Evolutionary conservation across 352 stramenopile genomes (phyloP).

Genomic region (Phytophthora sp.): DNA sequence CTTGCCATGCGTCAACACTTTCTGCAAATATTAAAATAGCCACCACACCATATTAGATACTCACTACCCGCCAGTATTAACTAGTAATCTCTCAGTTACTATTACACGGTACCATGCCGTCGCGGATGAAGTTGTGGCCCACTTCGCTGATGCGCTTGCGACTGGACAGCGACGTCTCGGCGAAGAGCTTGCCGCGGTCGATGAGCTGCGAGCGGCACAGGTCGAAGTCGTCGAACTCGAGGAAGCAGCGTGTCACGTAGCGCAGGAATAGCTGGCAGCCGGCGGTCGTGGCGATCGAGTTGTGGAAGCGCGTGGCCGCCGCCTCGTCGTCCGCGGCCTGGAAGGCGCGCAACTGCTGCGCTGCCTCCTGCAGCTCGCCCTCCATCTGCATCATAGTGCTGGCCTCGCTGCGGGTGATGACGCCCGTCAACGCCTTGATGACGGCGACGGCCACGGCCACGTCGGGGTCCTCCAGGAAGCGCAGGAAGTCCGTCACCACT

Average conservation of each 20-base stretch:
- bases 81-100: too few species aligned
- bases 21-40: constrained; percentile 38
- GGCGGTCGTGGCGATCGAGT: constrained; percentile 90
- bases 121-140: constrained; percentile 94
- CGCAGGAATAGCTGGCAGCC: constrained; percentile 94
- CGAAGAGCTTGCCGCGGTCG: constrained; percentile 93
- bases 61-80: too few species aligned
- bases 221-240: constrained; percentile 93
- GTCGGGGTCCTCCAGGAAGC: constrained; percentile 74
- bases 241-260: constrained; percentile 93
- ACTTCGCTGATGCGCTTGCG: constrained; percentile 93
- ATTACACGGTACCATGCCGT: constrained; percentile 82
- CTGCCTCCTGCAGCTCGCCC: constrained; percentile 90
- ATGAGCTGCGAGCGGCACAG: constrained; percentile 91
- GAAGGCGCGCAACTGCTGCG: constrained; percentile 69
- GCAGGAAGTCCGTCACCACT: constrained; percentile 79
- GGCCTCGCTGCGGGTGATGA: constrained; percentile 90
- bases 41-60: neutral
- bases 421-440: constrained; percentile 93
- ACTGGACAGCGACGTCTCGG: constrained; percentile 91
- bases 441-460: constrained; percentile 92
- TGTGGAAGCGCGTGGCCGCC: constrained; percentile 62
- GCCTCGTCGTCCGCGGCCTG: constrained; percentile 49
- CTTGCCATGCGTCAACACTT: constrained; percentile 94
- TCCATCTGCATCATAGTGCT: constrained; percentile 97